Percentiles rank a stretch among this genome's conserved stretches.
Evolutionary conservation across 2,329 filamentous ascomycete genomes (phyloP).

Genomic region (Penicillium oxalicum): DNA sequence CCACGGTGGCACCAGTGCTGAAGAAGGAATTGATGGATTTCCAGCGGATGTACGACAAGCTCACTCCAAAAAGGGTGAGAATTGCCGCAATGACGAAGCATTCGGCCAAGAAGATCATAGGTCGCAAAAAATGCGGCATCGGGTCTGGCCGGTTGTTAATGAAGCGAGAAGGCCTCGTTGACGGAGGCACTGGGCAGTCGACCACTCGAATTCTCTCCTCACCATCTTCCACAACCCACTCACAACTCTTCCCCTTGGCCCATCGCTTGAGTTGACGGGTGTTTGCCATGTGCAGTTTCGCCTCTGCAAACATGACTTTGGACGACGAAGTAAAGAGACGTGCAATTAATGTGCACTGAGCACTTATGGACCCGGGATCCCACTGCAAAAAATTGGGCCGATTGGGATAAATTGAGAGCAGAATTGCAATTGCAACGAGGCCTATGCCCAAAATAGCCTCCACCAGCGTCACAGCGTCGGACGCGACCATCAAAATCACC

Average conservation of each 20-base stretch:
- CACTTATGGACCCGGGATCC: slow-evolving; percentile 18
- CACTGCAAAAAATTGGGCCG: slow-evolving; percentile 14
- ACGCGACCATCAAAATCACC: slow-evolving; percentile 6
- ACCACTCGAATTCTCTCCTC: slow-evolving; percentile 9
- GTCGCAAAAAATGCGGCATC: slow-evolving; percentile 17
- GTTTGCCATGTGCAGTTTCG: slow-evolving; percentile 7
- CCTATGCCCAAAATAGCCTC: slow-evolving; percentile 7
- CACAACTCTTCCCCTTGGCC: slow-evolving; percentile 12
- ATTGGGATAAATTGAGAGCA: slow-evolving; percentile 9
- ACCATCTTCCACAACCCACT: slow-evolving; percentile 5
- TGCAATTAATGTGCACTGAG: slow-evolving; percentile 14
- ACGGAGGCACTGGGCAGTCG: background rate
- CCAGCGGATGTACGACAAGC: slow-evolving; percentile 6
- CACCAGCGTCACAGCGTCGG: slow-evolving; percentile 2
- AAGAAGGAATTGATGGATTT: slow-evolving; percentile 8
- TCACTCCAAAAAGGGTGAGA: slow-evolving; percentile 12
- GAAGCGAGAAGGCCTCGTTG: background rate
- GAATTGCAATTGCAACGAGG: background rate
- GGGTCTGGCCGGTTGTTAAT: slow-evolving; percentile 7
- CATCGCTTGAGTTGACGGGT: slow-evolving; percentile 17
- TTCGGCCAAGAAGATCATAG: slow-evolving; percentile 15
- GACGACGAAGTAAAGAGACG: slow-evolving; percentile 5
- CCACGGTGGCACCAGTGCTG: slow-evolving; percentile 3
- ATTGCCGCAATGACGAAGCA: slow-evolving; percentile 11
- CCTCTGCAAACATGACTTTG: slow-evolving; percentile 2